Conservation (phyloP, 2,329 filamentous ascomycete genomes). For the Colletotrichum sublineola region DNA sequence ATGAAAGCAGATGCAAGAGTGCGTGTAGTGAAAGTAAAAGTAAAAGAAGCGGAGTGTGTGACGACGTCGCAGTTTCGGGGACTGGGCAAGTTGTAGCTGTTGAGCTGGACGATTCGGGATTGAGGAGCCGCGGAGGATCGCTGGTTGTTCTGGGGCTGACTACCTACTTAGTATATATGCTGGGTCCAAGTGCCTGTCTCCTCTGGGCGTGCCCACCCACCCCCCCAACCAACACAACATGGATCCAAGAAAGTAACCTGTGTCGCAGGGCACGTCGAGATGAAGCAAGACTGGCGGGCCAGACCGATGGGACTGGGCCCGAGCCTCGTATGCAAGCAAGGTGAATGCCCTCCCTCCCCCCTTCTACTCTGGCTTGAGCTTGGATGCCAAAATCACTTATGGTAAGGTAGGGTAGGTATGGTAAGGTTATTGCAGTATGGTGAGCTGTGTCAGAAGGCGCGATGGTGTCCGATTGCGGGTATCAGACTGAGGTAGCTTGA, state of each 20-base stretch:
- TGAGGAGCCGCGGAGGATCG: constrained; percentile 8
- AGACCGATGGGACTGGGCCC: constrained; percentile 1
- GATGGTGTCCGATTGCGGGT: constrained; percentile 1
- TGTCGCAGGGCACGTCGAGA: constrained; percentile 2
- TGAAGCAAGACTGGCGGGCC: not conserved
- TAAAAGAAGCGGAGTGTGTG: constrained; percentile 13
- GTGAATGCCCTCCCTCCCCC: not conserved
- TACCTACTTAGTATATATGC: no score
- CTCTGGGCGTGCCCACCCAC: not conserved
- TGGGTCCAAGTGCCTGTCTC: constrained; percentile 5
- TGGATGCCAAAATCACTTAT: not conserved
- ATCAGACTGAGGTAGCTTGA: not conserved
- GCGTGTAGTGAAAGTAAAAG: not conserved
- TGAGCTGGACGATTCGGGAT: constrained; percentile 35
- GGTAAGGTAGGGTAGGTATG: not conserved
- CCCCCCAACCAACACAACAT: not conserved
- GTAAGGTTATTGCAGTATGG: not conserved
- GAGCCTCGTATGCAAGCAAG: not conserved
- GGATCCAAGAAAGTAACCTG: not conserved
- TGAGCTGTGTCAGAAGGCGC: not conserved
- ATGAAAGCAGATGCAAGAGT: constrained; percentile 4
- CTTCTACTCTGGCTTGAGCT: not conserved
- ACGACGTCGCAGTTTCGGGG: constrained; percentile 33
- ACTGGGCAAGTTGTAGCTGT: constrained; percentile 26
- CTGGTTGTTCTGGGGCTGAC: constrained; percentile 4